phyloP scores from a whole-genome alignment of 768 basidiomycete genomes.

The Boletus reticulatus region DNA sequence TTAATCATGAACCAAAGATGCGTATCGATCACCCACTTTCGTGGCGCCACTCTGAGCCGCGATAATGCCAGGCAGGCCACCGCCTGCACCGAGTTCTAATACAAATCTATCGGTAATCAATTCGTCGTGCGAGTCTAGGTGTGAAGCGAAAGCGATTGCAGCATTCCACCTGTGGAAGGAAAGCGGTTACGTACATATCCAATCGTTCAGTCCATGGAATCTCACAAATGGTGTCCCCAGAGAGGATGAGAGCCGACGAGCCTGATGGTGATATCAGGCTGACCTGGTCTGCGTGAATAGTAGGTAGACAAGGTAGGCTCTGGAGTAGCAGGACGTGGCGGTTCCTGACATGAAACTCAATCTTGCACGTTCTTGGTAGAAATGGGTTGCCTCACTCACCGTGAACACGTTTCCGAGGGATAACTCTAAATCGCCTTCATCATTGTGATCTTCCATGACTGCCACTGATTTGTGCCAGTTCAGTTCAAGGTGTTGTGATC shows the following conservation, averaged over 20 bases:
- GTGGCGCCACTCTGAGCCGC: conserved; percentile 66
- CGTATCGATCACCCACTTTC: conserved; percentile 40
- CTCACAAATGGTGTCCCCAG: conserved; percentile 79
- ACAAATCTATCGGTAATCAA: conserved; percentile 50
- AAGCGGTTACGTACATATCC: background rate
- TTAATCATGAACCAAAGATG: background rate
- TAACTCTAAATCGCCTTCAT: conserved; percentile 35
- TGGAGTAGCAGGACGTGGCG: conserved; percentile 64
- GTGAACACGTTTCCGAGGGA: conserved; percentile 49
- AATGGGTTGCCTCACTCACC: conserved; percentile 31
- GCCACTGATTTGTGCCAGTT: too few species aligned
- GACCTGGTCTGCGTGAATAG: conserved; percentile 39
- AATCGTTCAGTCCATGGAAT: background rate
- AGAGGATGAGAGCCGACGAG: conserved; percentile 79
- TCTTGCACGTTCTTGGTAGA: background rate
- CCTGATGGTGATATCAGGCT: conserved; percentile 49
- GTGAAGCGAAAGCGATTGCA: conserved; percentile 66
- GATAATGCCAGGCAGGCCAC: conserved; percentile 83
- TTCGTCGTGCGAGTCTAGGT: conserved; percentile 53
- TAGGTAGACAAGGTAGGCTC: conserved; percentile 55
- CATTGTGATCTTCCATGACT: conserved; percentile 13
- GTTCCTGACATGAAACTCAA: conserved; percentile 42
- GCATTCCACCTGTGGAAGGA: conserved; percentile 71
- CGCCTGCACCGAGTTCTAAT: conserved; percentile 92
- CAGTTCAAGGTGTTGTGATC: too few species aligned